Evolutionary conservation across 306 rosid species (phyloP), one percentile per base, ranked within the genome.

Genomic region (Amphicarpaea edgeworthii): DNA sequence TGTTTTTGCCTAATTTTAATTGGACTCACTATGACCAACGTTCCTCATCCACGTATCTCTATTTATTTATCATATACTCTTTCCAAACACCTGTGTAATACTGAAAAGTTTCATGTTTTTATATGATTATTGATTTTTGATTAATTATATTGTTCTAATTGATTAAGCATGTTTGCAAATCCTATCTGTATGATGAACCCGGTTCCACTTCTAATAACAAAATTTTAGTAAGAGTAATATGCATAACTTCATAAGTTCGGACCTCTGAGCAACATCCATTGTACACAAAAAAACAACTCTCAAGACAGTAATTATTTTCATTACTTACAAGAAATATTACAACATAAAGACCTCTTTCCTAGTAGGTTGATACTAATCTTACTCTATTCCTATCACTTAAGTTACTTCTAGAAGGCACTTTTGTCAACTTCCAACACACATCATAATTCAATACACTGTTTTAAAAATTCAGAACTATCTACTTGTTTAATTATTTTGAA

Each of bases 21-120:
- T 77, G 62, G 61, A 20, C 81, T 68, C 4, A 57, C 47, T 54
- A 46, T 55, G 23, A 17, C 75, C 68, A 67, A 67, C 58, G 38
- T 9, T 23, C 19, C 17, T 34, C 4, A 7, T 12, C 45, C 73
- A 76, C 51, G 32, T 70, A 20, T 53, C 30, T n/a, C n/a, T 20
- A 26, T 21, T 17, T 14, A 12, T 12, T 45, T 6, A 37, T 62
- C 38, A 62, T 32, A 61, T 59, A 60, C 4, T 73, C 4, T 16
- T 58, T 23, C 17, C 53, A 14, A 8, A 72, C 26, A 23, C 26
- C 9, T 63, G 6, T 43, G 8, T 26, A 28, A 28, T 28, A 69
- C 45, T 9, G 23, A 32, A 8, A 15, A 34, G 23, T 30, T 12
- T 14, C 37, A 41, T 41, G 26, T 42, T 65, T 63, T n/a, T 23